A percentile compares a stretch with the other conserved stretches of the same genome.
phyloP scores from a whole-genome alignment of 2,329 filamentous ascomycete species.

The Microsporum audouinii region DNA sequence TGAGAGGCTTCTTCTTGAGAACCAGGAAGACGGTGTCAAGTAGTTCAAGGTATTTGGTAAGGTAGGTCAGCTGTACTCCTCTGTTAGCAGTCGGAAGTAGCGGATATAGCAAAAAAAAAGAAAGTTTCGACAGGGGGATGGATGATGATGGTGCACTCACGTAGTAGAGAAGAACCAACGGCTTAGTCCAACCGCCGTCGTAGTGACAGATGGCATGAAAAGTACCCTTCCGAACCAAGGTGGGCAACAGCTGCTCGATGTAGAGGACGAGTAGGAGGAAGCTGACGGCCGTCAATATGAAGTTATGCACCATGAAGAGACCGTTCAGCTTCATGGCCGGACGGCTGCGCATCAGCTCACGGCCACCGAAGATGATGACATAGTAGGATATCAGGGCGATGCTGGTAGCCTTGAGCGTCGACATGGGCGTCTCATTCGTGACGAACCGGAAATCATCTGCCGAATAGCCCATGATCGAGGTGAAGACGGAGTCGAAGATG shows the following conservation, averaged over 20 bases:
- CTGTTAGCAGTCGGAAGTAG: conserved; percentile 28
- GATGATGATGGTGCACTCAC: conserved; percentile 42
- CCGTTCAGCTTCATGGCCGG: conserved; percentile 69
- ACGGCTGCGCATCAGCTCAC: conserved; percentile 73
- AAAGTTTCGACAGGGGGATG: background rate
- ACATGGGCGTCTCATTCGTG: conserved; percentile 68
- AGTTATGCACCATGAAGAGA: conserved; percentile 84
- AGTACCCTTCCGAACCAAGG: conserved; percentile 62
- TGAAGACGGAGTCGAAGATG: conserved; percentile 72
- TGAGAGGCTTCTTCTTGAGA: conserved; percentile 93
- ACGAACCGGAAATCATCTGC: conserved; percentile 71
- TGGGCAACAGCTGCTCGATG: conserved; percentile 73
- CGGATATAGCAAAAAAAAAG: background rate
- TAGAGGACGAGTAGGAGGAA: conserved; percentile 64
- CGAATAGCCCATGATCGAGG: conserved; percentile 59
- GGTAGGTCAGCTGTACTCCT: conserved; percentile 65
- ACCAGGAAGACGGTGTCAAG: conserved; percentile 87
- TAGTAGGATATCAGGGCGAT: conserved; percentile 76
- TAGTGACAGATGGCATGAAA: conserved; percentile 66
- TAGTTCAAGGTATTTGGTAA: conserved; percentile 87
- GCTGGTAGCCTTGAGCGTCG: conserved; percentile 65
- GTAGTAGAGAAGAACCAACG: conserved; percentile 80
- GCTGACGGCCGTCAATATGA: conserved; percentile 73
- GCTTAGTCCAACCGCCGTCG: conserved; percentile 76
- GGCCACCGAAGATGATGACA: conserved; percentile 73